Evolutionary conservation across 257 asterid genomes (phyloP).

Genomic region (Jacaranda copaia): DNA sequence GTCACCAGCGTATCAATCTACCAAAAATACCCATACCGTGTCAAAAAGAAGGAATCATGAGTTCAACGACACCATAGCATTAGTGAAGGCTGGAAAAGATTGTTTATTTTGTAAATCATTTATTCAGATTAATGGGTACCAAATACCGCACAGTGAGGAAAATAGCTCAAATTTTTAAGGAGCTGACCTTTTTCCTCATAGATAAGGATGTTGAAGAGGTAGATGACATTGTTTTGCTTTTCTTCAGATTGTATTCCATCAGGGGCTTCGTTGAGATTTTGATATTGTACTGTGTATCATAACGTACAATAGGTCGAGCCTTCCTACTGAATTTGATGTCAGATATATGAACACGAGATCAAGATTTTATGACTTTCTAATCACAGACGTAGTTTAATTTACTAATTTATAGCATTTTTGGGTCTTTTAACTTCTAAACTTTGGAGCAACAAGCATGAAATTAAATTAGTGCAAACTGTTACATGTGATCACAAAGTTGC

Average conservation of each 20-base stretch:
- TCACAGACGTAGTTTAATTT: too few species aligned
- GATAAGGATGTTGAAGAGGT: constrained; percentile 29
- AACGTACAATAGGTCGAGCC: constrained; percentile 15
- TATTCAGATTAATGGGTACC: constrained; percentile 27
- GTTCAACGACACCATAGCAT: constrained; percentile 25
- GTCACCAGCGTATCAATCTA: constrained; percentile 76
- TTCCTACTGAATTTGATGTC: not conserved
- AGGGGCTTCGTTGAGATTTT: constrained; percentile 1
- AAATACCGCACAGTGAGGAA: constrained; percentile 12
- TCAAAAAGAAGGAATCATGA: constrained; percentile 66
- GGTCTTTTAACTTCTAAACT: too few species aligned
- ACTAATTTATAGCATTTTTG: too few species aligned
- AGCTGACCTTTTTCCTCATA: constrained; percentile 10
- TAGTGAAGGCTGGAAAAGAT: constrained; percentile 23
- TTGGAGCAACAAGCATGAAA: too few species aligned
- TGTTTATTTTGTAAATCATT: constrained; percentile 24
- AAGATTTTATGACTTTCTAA: too few species aligned
- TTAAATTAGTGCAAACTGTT: too few species aligned
- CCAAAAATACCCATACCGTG: constrained; percentile 87
- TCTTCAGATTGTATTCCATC: constrained; percentile 15
- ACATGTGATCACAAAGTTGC: too few species aligned
- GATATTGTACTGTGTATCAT: constrained; percentile 16
- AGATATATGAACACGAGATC: too few species aligned
- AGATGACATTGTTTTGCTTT: not conserved
- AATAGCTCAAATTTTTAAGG: constrained; percentile 26